Evolutionary conservation across 78 protist species (phyloP).

Genomic region (Dictyostelium firmibasis): DNA sequence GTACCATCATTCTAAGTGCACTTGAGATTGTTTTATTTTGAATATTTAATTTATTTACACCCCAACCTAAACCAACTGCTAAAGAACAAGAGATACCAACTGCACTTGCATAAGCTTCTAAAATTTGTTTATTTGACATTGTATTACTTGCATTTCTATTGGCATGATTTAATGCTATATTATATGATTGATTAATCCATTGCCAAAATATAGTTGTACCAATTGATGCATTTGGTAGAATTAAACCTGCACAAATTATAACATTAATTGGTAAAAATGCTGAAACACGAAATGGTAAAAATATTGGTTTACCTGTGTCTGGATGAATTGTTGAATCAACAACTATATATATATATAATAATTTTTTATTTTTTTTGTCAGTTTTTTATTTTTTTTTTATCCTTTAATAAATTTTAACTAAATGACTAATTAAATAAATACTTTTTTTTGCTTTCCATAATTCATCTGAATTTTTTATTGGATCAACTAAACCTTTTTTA

Average conservation of each 20-base stretch:
- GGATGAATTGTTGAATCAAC: conserved; percentile 85
- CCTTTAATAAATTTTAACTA: no score
- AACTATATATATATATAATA: no score
- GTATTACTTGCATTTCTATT: conserved; percentile 83
- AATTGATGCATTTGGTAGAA: conserved; percentile 57
- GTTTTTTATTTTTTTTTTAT: neutral
- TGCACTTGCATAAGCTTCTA: conserved; percentile 51
- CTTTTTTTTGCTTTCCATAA: conserved; percentile 89
- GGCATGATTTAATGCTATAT: conserved; percentile 81
- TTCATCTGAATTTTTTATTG: conserved; percentile 4
- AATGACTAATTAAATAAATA: neutral
- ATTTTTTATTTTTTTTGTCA: no score
- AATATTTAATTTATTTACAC: conserved; percentile 44
- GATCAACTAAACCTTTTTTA: conserved; percentile 57
- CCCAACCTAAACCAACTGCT: conserved; percentile 78
- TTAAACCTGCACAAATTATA: conserved; percentile 75
- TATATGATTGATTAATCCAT: conserved; percentile 89
- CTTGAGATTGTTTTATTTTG: neutral
- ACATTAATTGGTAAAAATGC: conserved; percentile 85
- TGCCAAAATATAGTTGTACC: conserved; percentile 84
- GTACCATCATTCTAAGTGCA: conserved; percentile 72
- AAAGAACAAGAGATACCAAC: conserved; percentile 80
- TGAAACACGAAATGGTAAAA: conserved; percentile 83
- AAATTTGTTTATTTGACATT: conserved; percentile 66
- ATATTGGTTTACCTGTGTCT: conserved; percentile 84